These are phyloP conservation scores for Fonsecaea multimorphosa DNA, from an alignment of 2,329 filamentous ascomycete genomes.

Conservation along the genomic window DNA sequence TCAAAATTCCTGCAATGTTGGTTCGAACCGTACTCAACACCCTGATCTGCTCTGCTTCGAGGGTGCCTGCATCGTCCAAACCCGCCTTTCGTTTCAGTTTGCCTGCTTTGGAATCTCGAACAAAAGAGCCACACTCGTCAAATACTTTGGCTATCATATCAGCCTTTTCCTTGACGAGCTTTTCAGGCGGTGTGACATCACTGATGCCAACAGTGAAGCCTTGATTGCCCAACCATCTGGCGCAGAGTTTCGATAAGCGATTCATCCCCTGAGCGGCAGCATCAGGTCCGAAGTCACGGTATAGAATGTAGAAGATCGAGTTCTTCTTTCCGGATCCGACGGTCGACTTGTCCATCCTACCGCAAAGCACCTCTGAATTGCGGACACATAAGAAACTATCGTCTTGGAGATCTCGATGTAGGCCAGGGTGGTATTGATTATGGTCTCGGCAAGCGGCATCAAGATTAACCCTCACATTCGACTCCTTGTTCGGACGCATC, in stretches of 20 bases:
- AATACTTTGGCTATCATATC: conserved; percentile 77
- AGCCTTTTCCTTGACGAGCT: conserved; percentile 74
- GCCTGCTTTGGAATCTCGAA: conserved; percentile 76
- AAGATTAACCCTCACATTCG: conserved; percentile 82
- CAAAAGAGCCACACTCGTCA: conserved; percentile 62
- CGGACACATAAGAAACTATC: conserved; percentile 92
- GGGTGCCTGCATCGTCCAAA: conserved; percentile 68
- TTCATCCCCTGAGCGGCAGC: conserved; percentile 93
- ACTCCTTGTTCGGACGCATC: conserved; percentile 86
- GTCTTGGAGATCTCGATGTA: conserved; percentile 69
- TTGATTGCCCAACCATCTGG: conserved; percentile 83
- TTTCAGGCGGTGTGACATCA: conserved; percentile 84
- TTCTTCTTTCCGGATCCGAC: conserved; percentile 98
- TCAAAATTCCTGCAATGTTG: conserved; percentile 88
- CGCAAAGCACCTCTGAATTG: conserved; percentile 97
- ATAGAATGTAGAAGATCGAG: conserved; percentile 94
- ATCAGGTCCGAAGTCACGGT: conserved; percentile 91
- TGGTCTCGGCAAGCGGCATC: conserved; percentile 89
- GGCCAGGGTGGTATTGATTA: conserved; percentile 65
- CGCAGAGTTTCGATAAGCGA: conserved; percentile 85
- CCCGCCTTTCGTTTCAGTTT: conserved; percentile 85
- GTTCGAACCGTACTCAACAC: conserved; percentile 91
- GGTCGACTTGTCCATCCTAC: conserved; percentile 95
- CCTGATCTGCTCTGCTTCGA: conserved; percentile 87
- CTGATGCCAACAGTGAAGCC: conserved; percentile 96